A percentile compares a stretch with the other conserved stretches of the same genome.
Conservation (phyloP, 108 stramenopile genomes). For the Nitzschia inconspicua region DNA sequence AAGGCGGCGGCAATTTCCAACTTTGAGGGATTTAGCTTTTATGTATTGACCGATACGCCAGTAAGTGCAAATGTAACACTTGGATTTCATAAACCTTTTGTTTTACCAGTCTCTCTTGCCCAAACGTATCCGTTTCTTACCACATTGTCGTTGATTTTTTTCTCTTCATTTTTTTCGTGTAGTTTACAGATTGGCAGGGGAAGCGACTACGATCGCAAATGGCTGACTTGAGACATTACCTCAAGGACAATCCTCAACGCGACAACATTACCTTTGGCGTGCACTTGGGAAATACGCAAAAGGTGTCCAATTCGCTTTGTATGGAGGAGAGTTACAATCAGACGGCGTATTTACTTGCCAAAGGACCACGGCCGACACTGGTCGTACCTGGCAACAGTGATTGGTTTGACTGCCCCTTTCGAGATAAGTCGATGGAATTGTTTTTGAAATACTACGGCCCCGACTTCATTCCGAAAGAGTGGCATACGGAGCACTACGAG, state of each 20-base stretch:
- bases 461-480: background rate
- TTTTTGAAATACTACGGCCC: constrained; percentile 11
- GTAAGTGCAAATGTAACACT: constrained; percentile 7
- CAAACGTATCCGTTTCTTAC: no score
- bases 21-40: constrained; percentile 13
- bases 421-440: constrained; percentile 1
- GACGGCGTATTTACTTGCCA: background rate
- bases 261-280: background rate
- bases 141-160: no score
- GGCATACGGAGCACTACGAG: background rate
- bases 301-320: constrained; percentile 8
- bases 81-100: no score
- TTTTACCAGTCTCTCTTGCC: no score
- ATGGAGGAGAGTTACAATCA: constrained; percentile 14
- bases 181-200: constrained; percentile 3
- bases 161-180: no score
- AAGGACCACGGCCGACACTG: constrained; percentile 21
- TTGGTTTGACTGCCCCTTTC: constrained; percentile 19
- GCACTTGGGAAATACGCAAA: constrained; percentile 8
- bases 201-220: constrained; percentile 9
- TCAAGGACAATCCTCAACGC: background rate
- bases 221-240: background rate
- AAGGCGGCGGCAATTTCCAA: background rate
- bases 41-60: constrained; percentile 5
- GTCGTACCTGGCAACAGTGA: constrained; percentile 27